phyloP scores from a whole-genome alignment of 2,329 filamentous ascomycete genomes.

The Capronia coronata region DNA sequence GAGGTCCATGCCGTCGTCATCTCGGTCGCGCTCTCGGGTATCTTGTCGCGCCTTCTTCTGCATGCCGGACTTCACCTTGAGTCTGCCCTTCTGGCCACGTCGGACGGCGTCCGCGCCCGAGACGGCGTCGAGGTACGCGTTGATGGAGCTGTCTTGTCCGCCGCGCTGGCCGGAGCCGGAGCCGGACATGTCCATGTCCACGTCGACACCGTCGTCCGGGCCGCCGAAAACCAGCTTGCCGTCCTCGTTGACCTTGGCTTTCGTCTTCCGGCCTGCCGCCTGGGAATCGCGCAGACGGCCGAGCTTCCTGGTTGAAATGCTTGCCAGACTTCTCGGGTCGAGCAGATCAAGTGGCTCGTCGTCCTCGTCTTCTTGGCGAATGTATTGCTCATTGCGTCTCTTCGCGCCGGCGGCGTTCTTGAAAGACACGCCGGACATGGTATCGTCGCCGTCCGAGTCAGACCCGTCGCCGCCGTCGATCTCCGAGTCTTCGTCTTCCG shows the following conservation, averaged over 20 bases:
- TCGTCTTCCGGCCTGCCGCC: constrained; percentile 36
- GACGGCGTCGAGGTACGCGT: constrained; percentile 57
- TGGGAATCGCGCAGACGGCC: constrained; percentile 36
- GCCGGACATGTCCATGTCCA: constrained; percentile 43
- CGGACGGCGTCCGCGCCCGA: constrained; percentile 54
- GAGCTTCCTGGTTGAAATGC: constrained; percentile 57
- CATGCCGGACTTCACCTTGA: constrained; percentile 51
- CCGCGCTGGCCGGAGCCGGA: constrained; percentile 30
- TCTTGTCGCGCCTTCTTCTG: constrained; percentile 33
- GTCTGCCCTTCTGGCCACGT: constrained; percentile 53
- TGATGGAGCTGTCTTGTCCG: constrained; percentile 37
- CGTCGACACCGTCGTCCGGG: constrained; percentile 33
- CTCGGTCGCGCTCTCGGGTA: constrained; percentile 24
- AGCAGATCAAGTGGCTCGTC: constrained; percentile 92
- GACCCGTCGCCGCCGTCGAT: constrained; percentile 47
- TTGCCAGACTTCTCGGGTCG: constrained; percentile 79
- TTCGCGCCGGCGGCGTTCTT: constrained; percentile 38
- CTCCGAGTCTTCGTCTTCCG: constrained; percentile 48
- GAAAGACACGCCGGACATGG: constrained; percentile 24
- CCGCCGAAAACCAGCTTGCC: constrained; percentile 41
- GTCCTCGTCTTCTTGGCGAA: constrained; percentile 70
- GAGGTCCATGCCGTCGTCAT: constrained; percentile 40
- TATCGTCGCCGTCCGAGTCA: constrained; percentile 29
- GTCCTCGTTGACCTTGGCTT: constrained; percentile 40
- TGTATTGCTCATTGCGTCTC: constrained; percentile 63